Evolutionary conservation across 306 rosid genomes (phyloP).

Genomic region (Carpinus viminea): DNA sequence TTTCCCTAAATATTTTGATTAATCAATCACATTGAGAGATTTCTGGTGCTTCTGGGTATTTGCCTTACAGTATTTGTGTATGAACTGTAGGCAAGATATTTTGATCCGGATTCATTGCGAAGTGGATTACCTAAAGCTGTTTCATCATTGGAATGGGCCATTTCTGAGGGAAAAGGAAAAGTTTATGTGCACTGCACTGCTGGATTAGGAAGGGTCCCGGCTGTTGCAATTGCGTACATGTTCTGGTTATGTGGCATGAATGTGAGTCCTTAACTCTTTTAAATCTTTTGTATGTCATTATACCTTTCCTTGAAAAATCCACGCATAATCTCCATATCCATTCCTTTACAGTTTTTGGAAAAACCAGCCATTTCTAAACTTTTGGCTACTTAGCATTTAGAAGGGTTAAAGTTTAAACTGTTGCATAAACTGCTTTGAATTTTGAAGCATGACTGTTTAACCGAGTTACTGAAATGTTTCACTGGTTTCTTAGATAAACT

Average conservation of each 20-base stretch:
- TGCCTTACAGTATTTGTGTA: slow-evolving; percentile 2
- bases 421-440: neutral
- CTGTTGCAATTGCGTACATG: slow-evolving; percentile 82
- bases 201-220: slow-evolving; percentile 96
- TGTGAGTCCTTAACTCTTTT: slow-evolving; percentile 44
- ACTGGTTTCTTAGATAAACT: slow-evolving; percentile 2
- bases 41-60: slow-evolving; percentile 6
- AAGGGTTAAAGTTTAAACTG: neutral
- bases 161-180: slow-evolving; percentile 77
- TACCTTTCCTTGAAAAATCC: slow-evolving; percentile 1
- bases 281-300: slow-evolving; percentile 14
- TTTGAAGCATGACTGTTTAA: neutral
- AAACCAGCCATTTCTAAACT: neutral
- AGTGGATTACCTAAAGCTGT: slow-evolving; percentile 81
- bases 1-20: too few relatives aligned
- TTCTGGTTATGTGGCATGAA: slow-evolving; percentile 86
- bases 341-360: neutral
- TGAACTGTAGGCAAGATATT: slow-evolving; percentile 70
- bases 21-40: slow-evolving; percentile 16
- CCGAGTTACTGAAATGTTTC: neutral
- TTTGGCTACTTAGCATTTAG: neutral
- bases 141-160: slow-evolving; percentile 86
- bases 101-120: slow-evolving; percentile 84
- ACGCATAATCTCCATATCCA: neutral
- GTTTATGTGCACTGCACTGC: slow-evolving; percentile 88